Base-by-base conservation (phyloP, 2,329 filamentous ascomycete genomes). In the Saccharata proteae region DNA sequence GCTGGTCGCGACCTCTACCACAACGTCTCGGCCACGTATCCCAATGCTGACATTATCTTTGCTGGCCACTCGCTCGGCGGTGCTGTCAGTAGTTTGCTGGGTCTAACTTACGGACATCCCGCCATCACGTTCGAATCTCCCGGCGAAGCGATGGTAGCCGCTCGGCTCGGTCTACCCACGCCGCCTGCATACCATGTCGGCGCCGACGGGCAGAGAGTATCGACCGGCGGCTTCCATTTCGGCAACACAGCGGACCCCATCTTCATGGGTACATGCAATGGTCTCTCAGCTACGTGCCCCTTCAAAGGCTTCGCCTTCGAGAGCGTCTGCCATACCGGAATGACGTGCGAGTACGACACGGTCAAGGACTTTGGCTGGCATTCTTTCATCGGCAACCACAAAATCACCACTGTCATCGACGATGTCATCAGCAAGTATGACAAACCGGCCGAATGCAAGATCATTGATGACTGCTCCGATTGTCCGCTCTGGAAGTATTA, bases 201-300 rank as follows among this genome's bases (percentile, higher is more conserved):
- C 19, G 18, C 25, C 12, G 29, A 36, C 19, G 29, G 32, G 23
- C 67, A 71, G 21, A 67, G 83, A 24, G 59, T 71, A 36, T 70
- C 74, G 45, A 92, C 84, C 0, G 86, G 83, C 9, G 68, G 80
- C 0, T 92, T 75, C 49, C 90, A 98, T 54, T 88, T 94, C 51
- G 90, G 90, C 4, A 86, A 96, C 48, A 96, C 85, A 0, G 90
- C 90, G 1, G 90, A 98, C 54, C 90, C 90, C 0, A 77, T 98
- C 19, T 98, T 79, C 48, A 86, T 94, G 61, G 90, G 90, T 18
- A 82, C 78, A 1, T 96, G 90, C 58, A 94, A 93, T 47, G 82
- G 81, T 19, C 83, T 82, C 3, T 85, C 82, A 2, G 85, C 88
- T 3, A 76, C 79, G 8, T 96, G 90, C 55, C 90, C 86, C 0